These are phyloP conservation scores for Taiozyma sp. DNA, from an alignment of 1,139 yeast genomes.

Conservation along the genomic window DNA sequence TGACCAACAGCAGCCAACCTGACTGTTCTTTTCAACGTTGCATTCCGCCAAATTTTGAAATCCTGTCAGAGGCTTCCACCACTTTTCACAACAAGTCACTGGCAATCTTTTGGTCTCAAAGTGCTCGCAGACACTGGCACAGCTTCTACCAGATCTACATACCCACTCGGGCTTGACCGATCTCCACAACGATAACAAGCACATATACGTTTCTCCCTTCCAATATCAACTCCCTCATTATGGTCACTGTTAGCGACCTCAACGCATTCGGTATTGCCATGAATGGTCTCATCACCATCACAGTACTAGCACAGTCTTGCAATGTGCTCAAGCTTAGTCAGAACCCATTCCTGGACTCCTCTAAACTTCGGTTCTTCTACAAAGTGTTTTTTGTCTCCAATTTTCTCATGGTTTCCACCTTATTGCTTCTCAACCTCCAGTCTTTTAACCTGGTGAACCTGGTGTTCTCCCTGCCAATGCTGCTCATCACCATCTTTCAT, in stretches of 20 bases:
- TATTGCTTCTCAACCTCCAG: neutral
- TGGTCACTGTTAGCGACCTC: neutral
- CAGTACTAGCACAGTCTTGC: constrained; percentile 1
- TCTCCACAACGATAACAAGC: neutral
- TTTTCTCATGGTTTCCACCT: neutral
- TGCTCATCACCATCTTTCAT: neutral
- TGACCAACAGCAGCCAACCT: neutral
- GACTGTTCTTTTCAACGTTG: neutral
- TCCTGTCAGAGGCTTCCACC: too few relatives aligned
- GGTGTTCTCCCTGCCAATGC: neutral
- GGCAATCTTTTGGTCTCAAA: too few relatives aligned
- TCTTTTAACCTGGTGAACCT: neutral
- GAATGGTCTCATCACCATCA: neutral
- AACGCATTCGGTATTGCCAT: neutral
- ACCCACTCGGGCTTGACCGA: neutral
- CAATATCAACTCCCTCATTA: neutral
- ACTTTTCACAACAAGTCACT: too few relatives aligned
- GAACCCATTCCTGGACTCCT: constrained; percentile 7
- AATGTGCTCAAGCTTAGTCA: constrained; percentile 5
- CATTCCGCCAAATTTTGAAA: too few relatives aligned
- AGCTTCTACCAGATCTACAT: neutral
- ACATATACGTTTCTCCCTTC: neutral
- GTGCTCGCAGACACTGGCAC: too few relatives aligned
- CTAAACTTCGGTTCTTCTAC: constrained; percentile 2
- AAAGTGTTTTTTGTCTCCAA: constrained; percentile 2